Base-by-base conservation (phyloP, 805 yeast genomes). In the Nakazawaea wyomingensis region DNA sequence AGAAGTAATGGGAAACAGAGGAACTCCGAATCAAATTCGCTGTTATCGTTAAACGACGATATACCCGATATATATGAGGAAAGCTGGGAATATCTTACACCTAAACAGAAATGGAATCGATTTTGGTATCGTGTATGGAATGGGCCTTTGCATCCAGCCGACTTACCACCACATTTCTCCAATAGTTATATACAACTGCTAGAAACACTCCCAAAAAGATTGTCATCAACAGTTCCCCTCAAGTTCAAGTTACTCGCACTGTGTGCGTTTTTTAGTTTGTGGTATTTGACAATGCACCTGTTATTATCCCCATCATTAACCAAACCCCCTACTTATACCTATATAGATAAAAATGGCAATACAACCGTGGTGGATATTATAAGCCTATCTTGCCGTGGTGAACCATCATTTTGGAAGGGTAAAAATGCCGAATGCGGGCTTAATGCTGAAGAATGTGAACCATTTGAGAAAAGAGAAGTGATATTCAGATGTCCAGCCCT, bases 401-500 rank as follows among this genome's bases (percentile, higher is more conserved):
- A 68, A 32, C 50, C 57, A 17, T 59, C 61, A 30, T 66, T 82
- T 46, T 88, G 96, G 96, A 64, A 57, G 38, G 96, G 96, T 0
- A 82, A 80, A 44, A 85, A 84, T 54, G 78, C 75, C 8, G 71
- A 67, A 1, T 90, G 96, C 68, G 96, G 96, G 0, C 50, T 82
- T 8, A 66, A 81, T 50, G 96, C 82, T 1, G 59, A 65, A n/a
- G 48, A 65, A 6, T 88, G 96, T 60, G 61, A 56, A 1, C 73
- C 78, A 0, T 62, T 71, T 36, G 62, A 56, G 3, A 60, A 66
- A 22, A 55, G 64, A 13, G 74, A 73, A 17, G 70, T 82, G 21
- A 59, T 73, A 4, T 70, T 89, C 54, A 69, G 88, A 50, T 90
- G 98, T 60, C 96, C 96, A 0, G 95, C 96, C 0, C 65, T 89